These are phyloP conservation scores for Diospyros lotus DNA, from an alignment of 148 eudicot species.

Conservation along the genomic window DNA sequence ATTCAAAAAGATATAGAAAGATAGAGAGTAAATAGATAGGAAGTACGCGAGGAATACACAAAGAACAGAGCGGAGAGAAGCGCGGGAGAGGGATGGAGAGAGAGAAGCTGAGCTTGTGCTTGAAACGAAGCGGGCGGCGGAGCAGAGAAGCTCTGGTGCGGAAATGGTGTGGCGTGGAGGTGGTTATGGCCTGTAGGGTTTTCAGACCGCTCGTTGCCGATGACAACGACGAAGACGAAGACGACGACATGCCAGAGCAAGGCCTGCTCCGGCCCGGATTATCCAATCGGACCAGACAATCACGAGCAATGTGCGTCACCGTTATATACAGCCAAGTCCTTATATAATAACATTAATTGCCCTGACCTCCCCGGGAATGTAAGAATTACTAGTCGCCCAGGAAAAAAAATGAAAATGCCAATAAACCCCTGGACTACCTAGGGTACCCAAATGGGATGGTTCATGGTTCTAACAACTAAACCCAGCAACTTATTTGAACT, in stretches of 20 bases:
- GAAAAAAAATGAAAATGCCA: no score
- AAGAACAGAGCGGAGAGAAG: slow-evolving; percentile 26
- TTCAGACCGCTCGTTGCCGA: slow-evolving; percentile 4
- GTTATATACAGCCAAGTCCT: no score
- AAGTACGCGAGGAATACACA: slow-evolving; percentile 15
- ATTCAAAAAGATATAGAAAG: not conserved
- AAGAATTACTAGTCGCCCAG: no score
- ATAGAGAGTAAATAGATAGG: not conserved
- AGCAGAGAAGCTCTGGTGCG: slow-evolving; percentile 7
- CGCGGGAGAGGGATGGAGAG: slow-evolving; percentile 8
- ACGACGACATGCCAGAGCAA: not conserved
- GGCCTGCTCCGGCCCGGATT: no score
- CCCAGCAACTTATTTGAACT: no score
- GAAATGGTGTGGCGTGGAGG: slow-evolving; percentile 8
- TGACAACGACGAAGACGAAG: slow-evolving; percentile 14
- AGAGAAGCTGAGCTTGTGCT: not conserved
- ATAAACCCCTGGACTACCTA: no score
- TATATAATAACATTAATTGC: no score
- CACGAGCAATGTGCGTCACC: no score
- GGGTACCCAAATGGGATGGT: no score
- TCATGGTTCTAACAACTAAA: no score
- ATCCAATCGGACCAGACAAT: no score
- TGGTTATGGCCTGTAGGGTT: slow-evolving; percentile 11
- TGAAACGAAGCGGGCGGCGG: slow-evolving; percentile 3
- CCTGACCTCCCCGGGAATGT: no score